Percentiles rank a stretch among this genome's conserved stretches.
These are phyloP conservation scores for Nemania sp. DNA, from an alignment of 2,329 filamentous ascomycete species.

Conservation along the genomic window DNA sequence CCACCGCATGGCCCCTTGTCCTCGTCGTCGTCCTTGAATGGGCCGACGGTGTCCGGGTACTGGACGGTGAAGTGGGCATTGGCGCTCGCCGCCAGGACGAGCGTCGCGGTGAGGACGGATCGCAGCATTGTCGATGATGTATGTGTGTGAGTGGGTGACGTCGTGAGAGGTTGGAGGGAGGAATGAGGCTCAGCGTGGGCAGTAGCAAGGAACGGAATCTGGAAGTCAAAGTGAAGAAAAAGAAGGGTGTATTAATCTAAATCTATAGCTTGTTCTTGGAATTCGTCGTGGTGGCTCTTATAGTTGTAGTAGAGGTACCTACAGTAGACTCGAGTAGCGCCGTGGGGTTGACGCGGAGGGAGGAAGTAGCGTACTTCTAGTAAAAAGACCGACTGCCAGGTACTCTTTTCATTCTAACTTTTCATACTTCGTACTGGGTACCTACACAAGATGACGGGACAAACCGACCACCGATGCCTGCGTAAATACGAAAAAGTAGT, in stretches of 20 bases:
- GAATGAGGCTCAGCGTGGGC: too few relatives aligned
- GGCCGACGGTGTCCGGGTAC: slow-evolving; percentile 52
- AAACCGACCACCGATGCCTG: too few relatives aligned
- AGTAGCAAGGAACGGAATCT: neutral
- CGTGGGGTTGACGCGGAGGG: neutral
- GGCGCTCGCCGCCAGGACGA: slow-evolving; percentile 47
- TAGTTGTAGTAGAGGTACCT: too few relatives aligned
- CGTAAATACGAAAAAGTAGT: too few relatives aligned
- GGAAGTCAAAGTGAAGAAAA: slow-evolving; percentile 1
- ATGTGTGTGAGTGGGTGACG: too few relatives aligned
- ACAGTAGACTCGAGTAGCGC: neutral
- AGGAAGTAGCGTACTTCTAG: neutral
- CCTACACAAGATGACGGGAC: neutral
- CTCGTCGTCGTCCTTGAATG: slow-evolving; percentile 53
- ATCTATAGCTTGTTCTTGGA: neutral
- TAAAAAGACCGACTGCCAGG: slow-evolving; percentile 10
- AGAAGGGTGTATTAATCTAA: slow-evolving; percentile 18
- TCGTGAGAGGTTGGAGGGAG: neutral
- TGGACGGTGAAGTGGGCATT: slow-evolving; percentile 60
- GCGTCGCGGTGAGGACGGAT: slow-evolving; percentile 39
- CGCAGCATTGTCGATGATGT: slow-evolving; percentile 45
- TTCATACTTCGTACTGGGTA: neutral
- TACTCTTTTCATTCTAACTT: too few relatives aligned
- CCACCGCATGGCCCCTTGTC: slow-evolving; percentile 59
- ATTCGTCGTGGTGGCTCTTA: slow-evolving; percentile 9